Evolutionary conservation across 257 asterid genomes (phyloP), one percentile per base, ranked within the genome.

Genomic region (Cruciata laevipes): DNA sequence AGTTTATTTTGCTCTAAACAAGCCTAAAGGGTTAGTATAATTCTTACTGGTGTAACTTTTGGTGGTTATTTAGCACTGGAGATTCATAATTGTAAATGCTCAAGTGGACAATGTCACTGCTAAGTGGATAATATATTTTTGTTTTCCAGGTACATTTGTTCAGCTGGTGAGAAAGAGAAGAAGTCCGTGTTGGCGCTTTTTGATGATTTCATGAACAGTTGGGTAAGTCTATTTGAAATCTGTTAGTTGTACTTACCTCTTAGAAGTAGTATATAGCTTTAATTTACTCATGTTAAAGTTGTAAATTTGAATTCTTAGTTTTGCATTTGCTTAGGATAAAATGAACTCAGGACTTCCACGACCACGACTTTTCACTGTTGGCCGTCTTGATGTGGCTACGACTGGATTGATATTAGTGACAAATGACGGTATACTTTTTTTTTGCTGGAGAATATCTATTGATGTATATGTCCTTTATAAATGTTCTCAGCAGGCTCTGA

Each of bases 331-430:
- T 47, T 77, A 93, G 99, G 77, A 62, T 74, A 90, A 79, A 82
- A 84, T 76, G 71, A 80, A 85, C 72, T 86, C 92, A 18, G 96
- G 95, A 75, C 69, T 74, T 56, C 95, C 97, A 63, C 78, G 74
- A 67, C 99, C 95, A 27, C 86, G 99, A 32, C 88, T 94, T 38
- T 94, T 90, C 73, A 94, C 99, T 18, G 97, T 90, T 77, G 99
- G 97, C 56, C 95, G 99, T 24, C 99, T 94, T 80, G 99, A 94
- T 78, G 99, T 94, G 77, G 86, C 84, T 76, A 94, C 99, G 17
- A 85, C 95, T 53, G 99, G 99, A 69, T 77, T 94, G 77, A 88
- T 94, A 68, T 78, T 94, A 68, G 95, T 94, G 84, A 88, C 99
- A 76, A 94, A 94, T 84, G 97, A 90, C 75, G 99, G 99, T 91